phyloP scores from a whole-genome alignment of 257 asterid genomes.

The Solanum rostratum region DNA sequence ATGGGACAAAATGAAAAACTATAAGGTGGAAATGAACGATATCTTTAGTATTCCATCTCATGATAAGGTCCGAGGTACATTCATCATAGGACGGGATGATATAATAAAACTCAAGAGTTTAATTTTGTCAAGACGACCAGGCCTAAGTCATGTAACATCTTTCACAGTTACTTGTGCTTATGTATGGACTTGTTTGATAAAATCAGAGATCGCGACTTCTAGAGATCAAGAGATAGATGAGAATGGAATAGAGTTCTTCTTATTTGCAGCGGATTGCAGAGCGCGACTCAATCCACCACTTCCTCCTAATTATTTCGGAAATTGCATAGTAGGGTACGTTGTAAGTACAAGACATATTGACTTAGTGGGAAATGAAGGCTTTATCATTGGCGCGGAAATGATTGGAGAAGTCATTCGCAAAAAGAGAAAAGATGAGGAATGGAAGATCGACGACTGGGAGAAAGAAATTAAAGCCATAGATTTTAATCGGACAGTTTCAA shows the following conservation, averaged over 20 bases:
- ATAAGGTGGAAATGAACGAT: neutral
- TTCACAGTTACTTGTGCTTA: neutral
- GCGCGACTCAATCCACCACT: neutral
- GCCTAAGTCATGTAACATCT: neutral
- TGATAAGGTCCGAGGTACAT: constrained; percentile 10
- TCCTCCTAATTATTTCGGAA: constrained; percentile 35
- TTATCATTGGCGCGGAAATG: neutral
- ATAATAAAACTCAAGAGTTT: neutral
- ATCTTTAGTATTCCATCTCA: neutral
- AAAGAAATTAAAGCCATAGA: neutral
- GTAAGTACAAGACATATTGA: neutral
- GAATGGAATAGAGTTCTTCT: neutral
- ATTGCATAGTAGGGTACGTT: constrained; percentile 21
- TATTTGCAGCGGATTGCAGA: neutral
- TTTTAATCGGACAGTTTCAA: neutral
- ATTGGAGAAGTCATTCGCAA: neutral
- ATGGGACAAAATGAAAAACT: constrained; percentile 1
- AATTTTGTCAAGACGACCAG: constrained; percentile 9
- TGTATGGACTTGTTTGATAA: neutral
- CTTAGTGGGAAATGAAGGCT: neutral
- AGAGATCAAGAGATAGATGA: neutral
- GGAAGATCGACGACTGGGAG: constrained; percentile 2
- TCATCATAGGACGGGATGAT: neutral
- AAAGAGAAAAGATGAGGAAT: constrained; percentile 7
- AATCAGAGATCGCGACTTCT: neutral